These are phyloP conservation scores for Fusarium palustre DNA, from an alignment of 2,329 filamentous ascomycete species.

Conservation along the genomic window DNA sequence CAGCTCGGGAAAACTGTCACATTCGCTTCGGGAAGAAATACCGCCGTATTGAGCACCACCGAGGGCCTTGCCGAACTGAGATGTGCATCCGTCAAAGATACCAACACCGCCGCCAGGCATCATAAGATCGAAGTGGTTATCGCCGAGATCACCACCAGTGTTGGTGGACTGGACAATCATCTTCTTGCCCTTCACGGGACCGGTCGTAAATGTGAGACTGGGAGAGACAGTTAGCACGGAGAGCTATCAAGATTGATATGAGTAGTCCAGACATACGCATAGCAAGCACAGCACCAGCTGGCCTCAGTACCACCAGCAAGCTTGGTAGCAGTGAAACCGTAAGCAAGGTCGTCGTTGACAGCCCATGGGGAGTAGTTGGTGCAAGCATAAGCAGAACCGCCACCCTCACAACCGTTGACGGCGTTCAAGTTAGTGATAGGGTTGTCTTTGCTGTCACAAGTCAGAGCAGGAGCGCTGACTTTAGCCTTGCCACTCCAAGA, in stretches of 20 bases:
- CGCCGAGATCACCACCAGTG: constrained; percentile 67
- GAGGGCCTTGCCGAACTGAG: constrained; percentile 56
- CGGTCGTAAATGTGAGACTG: constrained; percentile 63
- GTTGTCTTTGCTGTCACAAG: constrained; percentile 67
- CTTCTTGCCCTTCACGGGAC: constrained; percentile 67
- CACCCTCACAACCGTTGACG: constrained; percentile 67
- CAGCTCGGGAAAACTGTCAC: constrained; percentile 63
- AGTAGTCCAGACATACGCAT: constrained; percentile 55
- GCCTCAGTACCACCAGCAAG: constrained; percentile 67
- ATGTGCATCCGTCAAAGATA: constrained; percentile 64
- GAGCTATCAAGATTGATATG: too few species aligned
- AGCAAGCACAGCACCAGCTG: constrained; percentile 76
- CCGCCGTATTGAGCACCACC: constrained; percentile 71
- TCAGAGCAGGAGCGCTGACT: constrained; percentile 62
- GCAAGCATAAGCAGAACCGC: constrained; percentile 71
- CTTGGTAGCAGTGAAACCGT: constrained; percentile 72
- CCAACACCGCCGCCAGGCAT: constrained; percentile 68
- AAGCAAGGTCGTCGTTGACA: constrained; percentile 67
- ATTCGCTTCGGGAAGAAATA: constrained; percentile 62
- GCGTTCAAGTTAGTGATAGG: constrained; percentile 63
- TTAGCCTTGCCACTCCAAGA: constrained; percentile 68
- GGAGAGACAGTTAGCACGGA: constrained; percentile 5
- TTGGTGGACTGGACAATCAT: constrained; percentile 75
- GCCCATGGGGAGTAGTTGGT: constrained; percentile 72
- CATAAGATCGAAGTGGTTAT: constrained; percentile 70